A percentile compares a stretch with the other conserved stretches of the same genome.
Conservation (phyloP, 108 stramenopile species). For the Pseudonitzschia pungens region DNA sequence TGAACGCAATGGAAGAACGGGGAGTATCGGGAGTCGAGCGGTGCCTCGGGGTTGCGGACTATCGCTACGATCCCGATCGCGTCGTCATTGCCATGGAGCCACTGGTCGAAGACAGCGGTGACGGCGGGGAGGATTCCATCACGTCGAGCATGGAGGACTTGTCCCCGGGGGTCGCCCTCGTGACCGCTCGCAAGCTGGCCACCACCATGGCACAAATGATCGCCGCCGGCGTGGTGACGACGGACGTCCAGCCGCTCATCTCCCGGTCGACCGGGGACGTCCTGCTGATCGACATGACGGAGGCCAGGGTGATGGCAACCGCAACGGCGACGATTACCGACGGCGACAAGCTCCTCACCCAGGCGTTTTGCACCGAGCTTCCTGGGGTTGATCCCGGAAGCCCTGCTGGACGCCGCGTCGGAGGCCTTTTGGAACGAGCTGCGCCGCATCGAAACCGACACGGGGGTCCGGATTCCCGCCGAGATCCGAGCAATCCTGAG, state of each 20-base stretch:
- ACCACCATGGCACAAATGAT: conserved; percentile 64
- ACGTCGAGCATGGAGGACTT: conserved; percentile 33
- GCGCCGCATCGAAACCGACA: conserved; percentile 13
- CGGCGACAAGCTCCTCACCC: neutral
- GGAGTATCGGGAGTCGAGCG: conserved; percentile 47
- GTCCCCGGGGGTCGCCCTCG: conserved; percentile 9
- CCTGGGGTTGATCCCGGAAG: conserved; percentile 6
- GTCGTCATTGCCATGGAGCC: conserved; percentile 59
- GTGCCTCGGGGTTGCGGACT: conserved; percentile 41
- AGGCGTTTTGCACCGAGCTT: conserved; percentile 14
- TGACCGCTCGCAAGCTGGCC: conserved; percentile 35
- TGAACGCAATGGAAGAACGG: conserved; percentile 39
- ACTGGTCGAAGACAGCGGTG: conserved; percentile 23
- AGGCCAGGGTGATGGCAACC: conserved; percentile 37
- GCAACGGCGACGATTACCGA: neutral
- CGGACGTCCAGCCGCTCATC: conserved; percentile 69
- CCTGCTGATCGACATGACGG: conserved; percentile 77
- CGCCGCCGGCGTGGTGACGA: conserved; percentile 47
- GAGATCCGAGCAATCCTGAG: neutral
- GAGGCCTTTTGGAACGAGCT: conserved; percentile 4
- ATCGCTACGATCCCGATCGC: conserved; percentile 49
- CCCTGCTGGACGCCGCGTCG: neutral
- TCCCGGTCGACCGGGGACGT: conserved; percentile 47
- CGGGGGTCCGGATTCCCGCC: neutral
- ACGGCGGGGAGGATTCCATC: neutral